Percentiles rank a stretch among this genome's conserved stretches.
These are phyloP conservation scores for Quercus aquifolioides DNA, from an alignment of 306 rosid species.

Conservation along the genomic window DNA sequence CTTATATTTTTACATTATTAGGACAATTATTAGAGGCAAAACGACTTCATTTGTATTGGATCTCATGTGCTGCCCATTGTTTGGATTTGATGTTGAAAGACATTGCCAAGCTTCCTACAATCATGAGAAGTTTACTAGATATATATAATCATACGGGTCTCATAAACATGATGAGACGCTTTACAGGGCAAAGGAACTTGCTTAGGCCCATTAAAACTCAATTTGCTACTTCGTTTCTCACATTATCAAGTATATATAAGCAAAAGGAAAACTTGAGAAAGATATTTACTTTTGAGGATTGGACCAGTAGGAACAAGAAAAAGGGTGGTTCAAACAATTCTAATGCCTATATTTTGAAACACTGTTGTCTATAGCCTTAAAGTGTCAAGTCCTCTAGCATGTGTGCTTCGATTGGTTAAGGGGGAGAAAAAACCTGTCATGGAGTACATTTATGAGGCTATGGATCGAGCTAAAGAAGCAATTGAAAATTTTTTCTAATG, in stretches of 20 bases:
- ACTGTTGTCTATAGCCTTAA: not conserved
- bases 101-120: not conserved
- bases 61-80: too few species aligned
- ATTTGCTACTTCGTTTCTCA: not conserved
- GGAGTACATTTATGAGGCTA: not conserved
- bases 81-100: too few species aligned
- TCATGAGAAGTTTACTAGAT: not conserved
- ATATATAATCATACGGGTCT: not conserved
- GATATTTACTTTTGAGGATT: not conserved
- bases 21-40: not conserved
- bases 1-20: not conserved
- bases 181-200: not conserved
- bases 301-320: not conserved
- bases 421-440: not conserved
- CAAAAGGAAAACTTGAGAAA: not conserved
- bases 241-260: not conserved
- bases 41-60: too few species aligned
- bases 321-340: not conserved
- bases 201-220: constrained; percentile 1
- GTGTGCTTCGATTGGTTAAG: too few species aligned
- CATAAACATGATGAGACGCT: not conserved
- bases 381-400: too few species aligned
- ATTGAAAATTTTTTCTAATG: too few species aligned
- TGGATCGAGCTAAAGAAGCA: too few species aligned
- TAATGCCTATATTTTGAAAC: not conserved